phyloP scores from a whole-genome alignment of 441 rosid genomes.

The Syzygium syzygioides region DNA sequence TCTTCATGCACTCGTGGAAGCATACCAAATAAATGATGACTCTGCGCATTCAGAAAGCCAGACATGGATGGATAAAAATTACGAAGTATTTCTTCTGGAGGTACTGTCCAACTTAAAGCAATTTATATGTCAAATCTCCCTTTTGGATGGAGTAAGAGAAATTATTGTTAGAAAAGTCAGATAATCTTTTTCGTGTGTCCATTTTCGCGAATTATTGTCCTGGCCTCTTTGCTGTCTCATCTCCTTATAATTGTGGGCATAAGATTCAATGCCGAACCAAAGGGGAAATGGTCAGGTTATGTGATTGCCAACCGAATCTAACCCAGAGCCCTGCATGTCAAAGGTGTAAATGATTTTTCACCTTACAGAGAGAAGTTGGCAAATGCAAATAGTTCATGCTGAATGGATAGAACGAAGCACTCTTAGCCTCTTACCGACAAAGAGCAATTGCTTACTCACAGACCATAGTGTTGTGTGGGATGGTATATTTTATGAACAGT shows the following conservation, averaged over 20 bases:
- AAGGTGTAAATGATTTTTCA: not conserved
- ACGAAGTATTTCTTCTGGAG: conserved; percentile 51
- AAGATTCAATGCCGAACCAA: not conserved
- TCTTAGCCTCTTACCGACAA: not conserved
- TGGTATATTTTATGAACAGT: not conserved
- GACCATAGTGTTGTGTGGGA: not conserved
- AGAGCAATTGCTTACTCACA: not conserved
- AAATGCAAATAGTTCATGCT: not conserved
- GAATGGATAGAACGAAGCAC: not conserved
- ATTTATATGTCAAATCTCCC: not conserved
- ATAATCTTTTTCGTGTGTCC: not conserved
- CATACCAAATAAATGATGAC: conserved; percentile 20
- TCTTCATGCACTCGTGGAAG: conserved; percentile 68
- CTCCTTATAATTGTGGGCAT: not conserved
- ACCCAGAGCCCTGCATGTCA: not conserved
- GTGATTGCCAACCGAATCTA: not conserved
- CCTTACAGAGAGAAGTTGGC: not conserved
- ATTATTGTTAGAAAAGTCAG: not conserved
- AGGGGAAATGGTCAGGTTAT: not conserved
- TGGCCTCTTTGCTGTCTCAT: not conserved
- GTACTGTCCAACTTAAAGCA: conserved; percentile 21
- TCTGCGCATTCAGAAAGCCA: conserved; percentile 38
- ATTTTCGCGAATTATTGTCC: not conserved
- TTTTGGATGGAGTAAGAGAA: not conserved
- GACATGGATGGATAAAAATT: conserved; percentile 78